Evolutionary conservation across 257 asterid species (phyloP), one percentile per base, ranked within the genome.

Genomic region (Nicotiana sylvestris): DNA sequence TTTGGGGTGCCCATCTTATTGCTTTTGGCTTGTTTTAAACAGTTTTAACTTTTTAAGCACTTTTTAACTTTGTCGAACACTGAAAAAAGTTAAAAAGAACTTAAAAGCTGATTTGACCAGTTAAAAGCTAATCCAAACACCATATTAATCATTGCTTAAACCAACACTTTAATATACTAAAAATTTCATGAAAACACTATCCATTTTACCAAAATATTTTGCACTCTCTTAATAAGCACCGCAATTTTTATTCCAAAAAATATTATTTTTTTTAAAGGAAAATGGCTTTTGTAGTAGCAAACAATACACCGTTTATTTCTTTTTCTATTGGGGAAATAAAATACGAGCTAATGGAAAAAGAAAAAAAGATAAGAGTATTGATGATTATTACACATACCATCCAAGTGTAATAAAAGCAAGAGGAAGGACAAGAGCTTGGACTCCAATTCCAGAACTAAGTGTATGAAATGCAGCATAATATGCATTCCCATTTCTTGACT

Each of bases 401-500:
- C 97, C 96, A 77, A 94, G 97, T 16, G 90, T 81, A 5, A 92
- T 83, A 61, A 94, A 92, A 70, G 98, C 93, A 25, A 92, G 92
- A 55, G 98, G 97, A 64, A 94, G 95, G 64, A 94, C 83, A 55
- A 92, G 96, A 67, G 95, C 92, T 81, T 94, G 98, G 56, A 92
- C 90, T 27, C 98, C 98, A 30, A 94, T 90, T 17, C 98, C 97
- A 6, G 98, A 94, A 86, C 91, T 81, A 56, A 94, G 93, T 3
- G 96, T 89, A 83, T 94, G 98, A 86, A 94, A 94, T 39, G 98
- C 97, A 9, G 97, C 96, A 78, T 94, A 94, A 39, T 90, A 94
- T 1, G 94, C 92, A 56, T 94, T 94, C 37, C 98, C 98, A n/a
- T 91, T 94, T 12, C 96, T 84, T 7, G 98, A 94, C 83, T 94